Base-by-base conservation (phyloP, 2,329 filamentous ascomycete genomes). In the Ustilaginoidea virens region DNA sequence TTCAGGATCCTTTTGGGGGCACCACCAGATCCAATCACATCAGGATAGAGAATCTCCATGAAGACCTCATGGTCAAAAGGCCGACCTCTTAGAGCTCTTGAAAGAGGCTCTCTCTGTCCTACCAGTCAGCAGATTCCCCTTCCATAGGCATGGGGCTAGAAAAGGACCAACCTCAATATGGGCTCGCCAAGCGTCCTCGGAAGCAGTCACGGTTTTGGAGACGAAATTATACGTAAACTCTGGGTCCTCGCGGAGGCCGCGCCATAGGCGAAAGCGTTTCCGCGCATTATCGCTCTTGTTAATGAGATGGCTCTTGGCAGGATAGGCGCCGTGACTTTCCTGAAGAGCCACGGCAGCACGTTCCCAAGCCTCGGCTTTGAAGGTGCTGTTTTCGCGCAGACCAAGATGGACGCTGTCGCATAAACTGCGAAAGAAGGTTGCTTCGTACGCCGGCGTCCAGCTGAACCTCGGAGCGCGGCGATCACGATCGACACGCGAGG, bases 271-370 rank as follows among this genome's bases (percentile, higher is more conserved):
- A 36, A 72, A 73, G 41, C 68, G 66, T 47, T 73, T 73, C 28
- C 68, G 60, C 34, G 68, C 68, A 46, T 73, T 73, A 49, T 73
- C 68, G 37, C 65, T 69, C 51, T 73, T 73, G 53, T 73, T 73
- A 47, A 73, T 69, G 20, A 73, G 60, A 31, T 73, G 68, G 39
- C 59, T 63, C 50, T 72, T 72, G 36, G 67, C 61, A n/a, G 67
- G 66, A 36, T 59, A 69, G 25, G 67, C 66, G 41, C 56, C 55
- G 40, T 72, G 68, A 30, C 58, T 59, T 17, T 66, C 62, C 48
- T 64, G 60, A 31, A 73, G 49, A 18, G 64, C 66, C 26, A 57
- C 52, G 31, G 61, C 59, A 25, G 68, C 68, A 37, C 65, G 63
- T 32, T 71, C 64, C 68, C 68, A 73, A 2, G 67, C 68, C 42